Percentiles rank a stretch among this genome's conserved stretches.
Conservation (phyloP, 306 rosid species). For the Herpetospermum pedunculosum region DNA sequence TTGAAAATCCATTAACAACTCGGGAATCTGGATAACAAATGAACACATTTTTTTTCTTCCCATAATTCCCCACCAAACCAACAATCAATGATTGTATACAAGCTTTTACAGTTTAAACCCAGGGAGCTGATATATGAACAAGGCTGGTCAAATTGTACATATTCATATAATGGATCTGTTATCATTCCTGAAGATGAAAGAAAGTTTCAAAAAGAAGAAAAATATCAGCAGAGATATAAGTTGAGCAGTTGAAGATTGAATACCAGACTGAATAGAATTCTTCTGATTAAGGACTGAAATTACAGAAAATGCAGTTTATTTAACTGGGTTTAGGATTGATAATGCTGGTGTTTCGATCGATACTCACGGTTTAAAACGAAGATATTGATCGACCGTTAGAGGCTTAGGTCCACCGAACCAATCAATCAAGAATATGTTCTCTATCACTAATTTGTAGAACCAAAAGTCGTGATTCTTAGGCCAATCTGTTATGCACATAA, state of each 20-base stretch:
- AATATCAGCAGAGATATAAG: background rate
- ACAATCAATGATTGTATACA: background rate
- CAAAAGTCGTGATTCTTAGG: constrained; percentile 57
- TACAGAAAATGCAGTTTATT: background rate
- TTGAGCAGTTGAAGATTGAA: background rate
- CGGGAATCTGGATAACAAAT: background rate
- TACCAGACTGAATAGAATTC: no score
- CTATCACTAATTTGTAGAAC: constrained; percentile 66
- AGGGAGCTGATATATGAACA: background rate
- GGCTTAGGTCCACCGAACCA: constrained; percentile 94
- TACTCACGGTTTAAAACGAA: constrained; percentile 40
- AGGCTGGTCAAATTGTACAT: background rate
- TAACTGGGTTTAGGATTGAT: background rate
- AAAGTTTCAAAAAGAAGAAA: background rate
- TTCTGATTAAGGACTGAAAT: background rate
- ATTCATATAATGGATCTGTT: background rate
- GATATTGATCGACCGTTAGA: constrained; percentile 52
- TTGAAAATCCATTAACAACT: background rate
- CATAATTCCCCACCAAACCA: background rate
- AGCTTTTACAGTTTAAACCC: background rate
- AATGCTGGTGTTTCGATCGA: background rate
- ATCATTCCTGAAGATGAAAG: background rate
- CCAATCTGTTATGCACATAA: constrained; percentile 45
- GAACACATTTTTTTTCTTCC: background rate
- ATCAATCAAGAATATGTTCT: constrained; percentile 56